Percentiles rank a stretch among this genome's conserved stretches.
phyloP scores from a whole-genome alignment of 352 stramenopile genomes.

The Phytophthora brassicae region DNA sequence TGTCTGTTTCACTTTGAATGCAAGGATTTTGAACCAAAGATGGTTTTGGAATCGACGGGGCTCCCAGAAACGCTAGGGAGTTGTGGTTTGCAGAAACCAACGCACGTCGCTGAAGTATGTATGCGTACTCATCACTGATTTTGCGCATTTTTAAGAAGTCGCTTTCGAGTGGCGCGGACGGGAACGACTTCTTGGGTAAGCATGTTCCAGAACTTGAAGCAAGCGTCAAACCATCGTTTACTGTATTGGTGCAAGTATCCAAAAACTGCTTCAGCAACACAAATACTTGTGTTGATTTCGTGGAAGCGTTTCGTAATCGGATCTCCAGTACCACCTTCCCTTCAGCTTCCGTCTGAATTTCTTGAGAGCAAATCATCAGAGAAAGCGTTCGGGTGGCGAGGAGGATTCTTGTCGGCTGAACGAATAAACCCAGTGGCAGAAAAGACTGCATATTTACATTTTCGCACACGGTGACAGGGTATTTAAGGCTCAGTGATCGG shows the following conservation, averaged over 20 bases:
- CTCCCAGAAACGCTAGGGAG: slow-evolving; percentile 26
- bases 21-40: slow-evolving; percentile 56
- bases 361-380: slow-evolving; percentile 35
- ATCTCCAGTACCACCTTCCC: slow-evolving; percentile 23
- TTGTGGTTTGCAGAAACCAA: slow-evolving; percentile 27
- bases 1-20: slow-evolving; percentile 45
- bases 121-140: slow-evolving; percentile 73
- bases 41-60: slow-evolving; percentile 43
- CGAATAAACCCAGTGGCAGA: slow-evolving; percentile 16
- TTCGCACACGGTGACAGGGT: slow-evolving; percentile 34
- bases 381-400: slow-evolving; percentile 20
- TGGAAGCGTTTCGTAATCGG: slow-evolving; percentile 26
- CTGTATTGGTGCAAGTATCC: slow-evolving; percentile 20
- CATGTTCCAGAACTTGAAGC: slow-evolving; percentile 14
- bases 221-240: slow-evolving; percentile 22
- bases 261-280: slow-evolving; percentile 42
- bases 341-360: slow-evolving; percentile 14
- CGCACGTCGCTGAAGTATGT: slow-evolving; percentile 62
- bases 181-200: slow-evolving; percentile 21
- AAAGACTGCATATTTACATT: slow-evolving; percentile 20
- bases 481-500: slow-evolving; percentile 37
- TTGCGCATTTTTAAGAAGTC: slow-evolving; percentile 59
- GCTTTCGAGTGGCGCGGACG: slow-evolving; percentile 25
- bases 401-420: slow-evolving; percentile 23
- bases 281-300: slow-evolving; percentile 30